Conservation (phyloP, 768 basidiomycete genomes). For the Pulveroboletus frians region DNA sequence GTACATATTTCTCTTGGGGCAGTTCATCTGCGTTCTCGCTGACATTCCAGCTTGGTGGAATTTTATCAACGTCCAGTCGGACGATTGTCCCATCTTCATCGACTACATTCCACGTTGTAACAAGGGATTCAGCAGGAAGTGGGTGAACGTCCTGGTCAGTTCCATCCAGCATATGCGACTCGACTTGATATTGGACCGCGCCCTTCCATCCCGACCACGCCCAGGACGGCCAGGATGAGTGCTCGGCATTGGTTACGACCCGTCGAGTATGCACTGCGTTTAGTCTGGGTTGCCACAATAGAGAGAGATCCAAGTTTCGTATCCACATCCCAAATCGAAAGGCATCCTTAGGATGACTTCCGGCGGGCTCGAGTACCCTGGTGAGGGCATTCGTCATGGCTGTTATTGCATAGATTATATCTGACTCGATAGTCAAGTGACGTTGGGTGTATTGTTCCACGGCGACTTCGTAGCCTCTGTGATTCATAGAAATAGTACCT, state of each 20-base stretch:
- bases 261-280: constrained; percentile 8
- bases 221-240: constrained; percentile 20
- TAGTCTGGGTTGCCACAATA: constrained; percentile 23
- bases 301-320: constrained; percentile 9
- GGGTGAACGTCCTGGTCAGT: background rate
- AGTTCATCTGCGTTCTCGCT: background rate
- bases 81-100: constrained; percentile 7
- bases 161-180: background rate
- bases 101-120: constrained; percentile 16
- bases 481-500: background rate
- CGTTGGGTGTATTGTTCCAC: constrained; percentile 14
- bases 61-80: constrained; percentile 6
- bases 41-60: constrained; percentile 1
- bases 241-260: background rate
- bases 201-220: constrained; percentile 26
- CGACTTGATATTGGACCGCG: constrained; percentile 8
- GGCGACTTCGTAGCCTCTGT: constrained; percentile 3
- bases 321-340: constrained; percentile 1
- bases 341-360: background rate
- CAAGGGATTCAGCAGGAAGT: constrained; percentile 15
- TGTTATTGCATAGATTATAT: constrained; percentile 9
- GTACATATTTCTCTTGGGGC: constrained; percentile 1
- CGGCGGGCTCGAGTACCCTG: background rate
- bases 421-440: constrained; percentile 10
- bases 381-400: background rate